Evolutionary conservation across 352 stramenopile species (phyloP).

Genomic region (Globisporangium alternatum): DNA sequence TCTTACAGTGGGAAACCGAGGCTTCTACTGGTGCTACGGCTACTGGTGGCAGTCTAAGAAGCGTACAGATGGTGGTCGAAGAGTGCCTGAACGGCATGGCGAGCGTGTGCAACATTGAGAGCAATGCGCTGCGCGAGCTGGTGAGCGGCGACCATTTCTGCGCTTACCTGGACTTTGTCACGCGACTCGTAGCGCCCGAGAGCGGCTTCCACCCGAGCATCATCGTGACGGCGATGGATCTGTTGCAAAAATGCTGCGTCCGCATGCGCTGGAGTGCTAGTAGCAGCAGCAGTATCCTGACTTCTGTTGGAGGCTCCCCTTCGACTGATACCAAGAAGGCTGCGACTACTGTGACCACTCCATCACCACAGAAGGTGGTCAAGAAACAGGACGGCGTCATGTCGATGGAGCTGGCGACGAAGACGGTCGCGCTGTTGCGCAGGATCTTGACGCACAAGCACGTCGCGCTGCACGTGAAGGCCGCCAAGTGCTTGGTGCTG

Average conservation of each 20-base stretch:
- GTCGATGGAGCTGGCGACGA: constrained; percentile 37
- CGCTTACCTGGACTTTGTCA: constrained; percentile 58
- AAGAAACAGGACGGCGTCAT: constrained; percentile 23
- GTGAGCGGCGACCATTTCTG: constrained; percentile 33
- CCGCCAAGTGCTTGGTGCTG: constrained; percentile 66
- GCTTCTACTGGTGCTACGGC: too few species aligned
- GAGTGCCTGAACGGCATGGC: constrained; percentile 76
- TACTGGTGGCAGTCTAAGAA: constrained; percentile 20
- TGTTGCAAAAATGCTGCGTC: constrained; percentile 74
- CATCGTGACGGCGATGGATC: constrained; percentile 51
- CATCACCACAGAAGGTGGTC: constrained; percentile 14
- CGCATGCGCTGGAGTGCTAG: constrained; percentile 52
- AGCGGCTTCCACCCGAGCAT: constrained; percentile 59
- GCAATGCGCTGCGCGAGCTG: constrained; percentile 52
- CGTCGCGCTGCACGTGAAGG: constrained; percentile 53
- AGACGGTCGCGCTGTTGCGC: constrained; percentile 45
- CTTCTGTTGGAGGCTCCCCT: not conserved
- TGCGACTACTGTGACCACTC: constrained; percentile 4
- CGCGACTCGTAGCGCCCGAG: constrained; percentile 28
- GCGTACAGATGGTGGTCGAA: constrained; percentile 70
- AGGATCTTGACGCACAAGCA: constrained; percentile 56
- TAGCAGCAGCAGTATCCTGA: not conserved
- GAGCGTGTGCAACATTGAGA: constrained; percentile 55
- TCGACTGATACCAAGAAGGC: not conserved
- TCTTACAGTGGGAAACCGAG: constrained; percentile 37